Conservation (phyloP, 2,329 filamentous ascomycete species). For the Ceratocystiopsis brevicomis region DNA sequence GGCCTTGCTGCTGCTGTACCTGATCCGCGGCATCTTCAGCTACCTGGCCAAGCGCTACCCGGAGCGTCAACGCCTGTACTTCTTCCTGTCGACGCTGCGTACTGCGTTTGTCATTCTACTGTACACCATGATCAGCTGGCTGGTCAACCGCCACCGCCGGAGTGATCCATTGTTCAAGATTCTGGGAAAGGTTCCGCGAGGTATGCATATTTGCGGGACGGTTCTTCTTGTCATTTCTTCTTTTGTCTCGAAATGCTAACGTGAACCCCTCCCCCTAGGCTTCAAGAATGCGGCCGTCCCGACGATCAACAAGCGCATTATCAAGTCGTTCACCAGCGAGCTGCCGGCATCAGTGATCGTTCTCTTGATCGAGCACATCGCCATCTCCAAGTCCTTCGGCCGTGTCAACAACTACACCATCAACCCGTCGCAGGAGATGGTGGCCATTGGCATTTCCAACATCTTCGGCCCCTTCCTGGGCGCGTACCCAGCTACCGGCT, state of each 20-base stretch:
- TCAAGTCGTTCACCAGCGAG: slow-evolving; percentile 49
- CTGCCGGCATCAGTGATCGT: slow-evolving; percentile 80
- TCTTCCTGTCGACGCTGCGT: slow-evolving; percentile 80
- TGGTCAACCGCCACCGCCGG: slow-evolving; percentile 52
- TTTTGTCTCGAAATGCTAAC: neutral
- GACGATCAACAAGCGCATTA: slow-evolving; percentile 41
- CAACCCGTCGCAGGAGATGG: slow-evolving; percentile 87
- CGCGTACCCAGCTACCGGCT: slow-evolving; percentile 76
- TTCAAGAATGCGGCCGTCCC: slow-evolving; percentile 72
- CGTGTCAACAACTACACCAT: slow-evolving; percentile 94
- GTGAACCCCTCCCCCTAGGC: slow-evolving; percentile 22
- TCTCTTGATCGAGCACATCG: slow-evolving; percentile 89
- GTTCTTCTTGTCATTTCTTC: neutral
- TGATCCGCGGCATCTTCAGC: slow-evolving; percentile 49
- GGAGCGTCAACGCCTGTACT: slow-evolving; percentile 51
- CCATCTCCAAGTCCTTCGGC: slow-evolving; percentile 96
- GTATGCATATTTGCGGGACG: slow-evolving; percentile 16
- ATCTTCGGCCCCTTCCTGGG: slow-evolving; percentile 82
- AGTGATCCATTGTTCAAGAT: slow-evolving; percentile 52
- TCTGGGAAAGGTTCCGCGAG: slow-evolving; percentile 59
- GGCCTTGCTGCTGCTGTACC: slow-evolving; percentile 58
- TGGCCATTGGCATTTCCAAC: slow-evolving; percentile 85
- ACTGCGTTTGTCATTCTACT: slow-evolving; percentile 82
- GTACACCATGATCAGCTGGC: slow-evolving; percentile 79
- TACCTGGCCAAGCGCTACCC: slow-evolving; percentile 51